phyloP scores from a whole-genome alignment of 495 filamentous ascomycete genomes.

The Talaromyces stipitatus region DNA sequence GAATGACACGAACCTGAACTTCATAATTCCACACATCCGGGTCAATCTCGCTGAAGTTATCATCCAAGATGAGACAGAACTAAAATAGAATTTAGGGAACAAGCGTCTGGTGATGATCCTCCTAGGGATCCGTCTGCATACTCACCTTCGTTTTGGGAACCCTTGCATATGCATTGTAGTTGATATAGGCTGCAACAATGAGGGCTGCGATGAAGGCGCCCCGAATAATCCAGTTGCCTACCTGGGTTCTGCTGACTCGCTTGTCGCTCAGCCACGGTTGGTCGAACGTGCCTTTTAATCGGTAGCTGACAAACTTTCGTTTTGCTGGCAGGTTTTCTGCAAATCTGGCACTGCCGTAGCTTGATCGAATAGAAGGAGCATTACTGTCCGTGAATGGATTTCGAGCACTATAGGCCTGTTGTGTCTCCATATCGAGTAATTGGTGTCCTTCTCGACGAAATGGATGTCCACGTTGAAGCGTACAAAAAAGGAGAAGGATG shows the following conservation, averaged over 20 bases:
- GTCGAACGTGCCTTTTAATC: slow-evolving; percentile 24
- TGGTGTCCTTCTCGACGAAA: too few species aligned
- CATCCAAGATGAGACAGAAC: slow-evolving; percentile 64
- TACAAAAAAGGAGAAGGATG: too few species aligned
- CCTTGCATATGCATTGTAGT: slow-evolving; percentile 8
- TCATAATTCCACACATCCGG: slow-evolving; percentile 64
- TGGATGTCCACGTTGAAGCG: too few species aligned
- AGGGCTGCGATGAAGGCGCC: slow-evolving; percentile 19
- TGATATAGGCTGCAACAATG: slow-evolving; percentile 17
- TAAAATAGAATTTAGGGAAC: slow-evolving; percentile 8
- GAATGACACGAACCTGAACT: slow-evolving; percentile 23
- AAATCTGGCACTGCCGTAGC: background rate
- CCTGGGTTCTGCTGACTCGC: slow-evolving; percentile 16
- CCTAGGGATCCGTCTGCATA: too few species aligned
- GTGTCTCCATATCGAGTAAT: background rate
- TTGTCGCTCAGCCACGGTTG: slow-evolving; percentile 25
- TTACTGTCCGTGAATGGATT: slow-evolving; percentile 3
- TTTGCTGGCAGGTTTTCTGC: background rate
- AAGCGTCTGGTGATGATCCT: too few species aligned
- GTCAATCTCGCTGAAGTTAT: slow-evolving; percentile 57
- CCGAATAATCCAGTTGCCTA: slow-evolving; percentile 24
- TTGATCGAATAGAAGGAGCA: background rate
- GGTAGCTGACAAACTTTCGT: slow-evolving; percentile 19
- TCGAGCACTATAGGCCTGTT: background rate
- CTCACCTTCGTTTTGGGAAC: slow-evolving; percentile 12